Evolutionary conservation across 805 yeast species (phyloP).

Genomic region (Pichia gijzeniarum): DNA sequence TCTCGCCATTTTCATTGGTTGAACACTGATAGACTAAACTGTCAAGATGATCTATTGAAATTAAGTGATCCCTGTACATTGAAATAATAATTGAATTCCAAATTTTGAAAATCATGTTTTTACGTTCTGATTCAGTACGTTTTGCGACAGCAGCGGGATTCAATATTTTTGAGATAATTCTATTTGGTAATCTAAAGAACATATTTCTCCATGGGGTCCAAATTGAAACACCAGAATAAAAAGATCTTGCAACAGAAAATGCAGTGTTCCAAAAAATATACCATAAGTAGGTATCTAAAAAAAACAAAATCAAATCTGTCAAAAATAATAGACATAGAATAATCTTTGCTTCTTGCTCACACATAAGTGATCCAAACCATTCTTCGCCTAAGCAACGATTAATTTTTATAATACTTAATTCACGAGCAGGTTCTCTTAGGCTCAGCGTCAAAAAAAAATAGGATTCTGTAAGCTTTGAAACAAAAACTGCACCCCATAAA

Average conservation of each 20-base stretch:
- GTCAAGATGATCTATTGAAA: conserved; percentile 68
- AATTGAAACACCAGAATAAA: conserved; percentile 67
- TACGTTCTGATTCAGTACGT: conserved; percentile 35
- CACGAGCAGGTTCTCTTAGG: conserved; percentile 66
- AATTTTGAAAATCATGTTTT: conserved; percentile 55
- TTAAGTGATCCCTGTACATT: conserved; percentile 73
- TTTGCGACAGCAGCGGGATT: conserved; percentile 34
- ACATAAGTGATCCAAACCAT: conserved; percentile 45
- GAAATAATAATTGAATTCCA: conserved; percentile 85
- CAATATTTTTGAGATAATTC: conserved; percentile 66
- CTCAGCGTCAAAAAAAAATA: conserved; percentile 73
- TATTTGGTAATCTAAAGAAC: conserved; percentile 66
- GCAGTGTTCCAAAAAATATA: conserved; percentile 74
- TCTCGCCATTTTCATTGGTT: conserved; percentile 33
- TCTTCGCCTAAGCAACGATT: conserved; percentile 57
- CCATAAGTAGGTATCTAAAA: conserved; percentile 81
- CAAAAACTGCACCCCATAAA: conserved; percentile 61
- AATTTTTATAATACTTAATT: conserved; percentile 49
- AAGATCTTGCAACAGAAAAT: conserved; percentile 63
- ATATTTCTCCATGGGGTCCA: conserved; percentile 89
- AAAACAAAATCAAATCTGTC: conserved; percentile 64
- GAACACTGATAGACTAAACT: conserved; percentile 52
- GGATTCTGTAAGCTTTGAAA: conserved; percentile 67
- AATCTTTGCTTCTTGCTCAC: conserved; percentile 51
- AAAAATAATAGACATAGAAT: conserved; percentile 46